phyloP scores from a whole-genome alignment of 306 rosid species.

The Biancaea sappan region DNA sequence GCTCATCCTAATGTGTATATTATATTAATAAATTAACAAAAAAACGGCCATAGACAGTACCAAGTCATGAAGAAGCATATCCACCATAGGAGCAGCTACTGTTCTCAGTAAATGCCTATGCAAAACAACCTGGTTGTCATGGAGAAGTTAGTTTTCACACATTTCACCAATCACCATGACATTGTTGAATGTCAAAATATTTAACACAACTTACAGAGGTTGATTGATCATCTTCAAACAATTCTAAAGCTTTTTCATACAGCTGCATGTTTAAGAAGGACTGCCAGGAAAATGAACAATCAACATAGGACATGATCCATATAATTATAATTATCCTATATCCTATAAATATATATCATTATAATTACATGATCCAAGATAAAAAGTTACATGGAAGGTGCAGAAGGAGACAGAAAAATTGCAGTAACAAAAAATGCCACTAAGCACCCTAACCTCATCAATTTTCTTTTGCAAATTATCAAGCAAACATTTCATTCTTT shows the following conservation, averaged over 20 bases:
- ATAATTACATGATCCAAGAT: background rate
- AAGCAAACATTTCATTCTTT: conserved; percentile 69
- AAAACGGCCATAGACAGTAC: conserved; percentile 43
- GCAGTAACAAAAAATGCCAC: conserved; percentile 14
- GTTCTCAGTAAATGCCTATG: conserved; percentile 96
- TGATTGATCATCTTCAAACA: conserved; percentile 95
- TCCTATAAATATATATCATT: background rate
- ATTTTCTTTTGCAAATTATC: conserved; percentile 87
- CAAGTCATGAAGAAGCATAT: conserved; percentile 70
- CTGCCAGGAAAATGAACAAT: conserved; percentile 55
- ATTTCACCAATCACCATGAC: conserved; percentile 40
- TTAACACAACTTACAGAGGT: conserved; percentile 67
- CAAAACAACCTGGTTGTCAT: conserved; percentile 76
- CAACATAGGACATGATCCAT: conserved; percentile 29
- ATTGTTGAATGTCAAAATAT: conserved; percentile 28
- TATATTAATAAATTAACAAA: conserved; percentile 6
- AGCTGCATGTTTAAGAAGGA: conserved; percentile 94
- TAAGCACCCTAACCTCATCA: conserved; percentile 73
- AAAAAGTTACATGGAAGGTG: background rate
- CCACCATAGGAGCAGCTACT: conserved; percentile 73
- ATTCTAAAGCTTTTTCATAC: conserved; percentile 87
- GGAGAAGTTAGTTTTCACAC: conserved; percentile 32
- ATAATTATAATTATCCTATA: too few relatives aligned
- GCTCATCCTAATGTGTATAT: conserved; percentile 20
- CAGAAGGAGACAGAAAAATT: conserved; percentile 7